Evolutionary conservation across 306 rosid species (phyloP).

Genomic region (Heteromeles arbutifolia): DNA sequence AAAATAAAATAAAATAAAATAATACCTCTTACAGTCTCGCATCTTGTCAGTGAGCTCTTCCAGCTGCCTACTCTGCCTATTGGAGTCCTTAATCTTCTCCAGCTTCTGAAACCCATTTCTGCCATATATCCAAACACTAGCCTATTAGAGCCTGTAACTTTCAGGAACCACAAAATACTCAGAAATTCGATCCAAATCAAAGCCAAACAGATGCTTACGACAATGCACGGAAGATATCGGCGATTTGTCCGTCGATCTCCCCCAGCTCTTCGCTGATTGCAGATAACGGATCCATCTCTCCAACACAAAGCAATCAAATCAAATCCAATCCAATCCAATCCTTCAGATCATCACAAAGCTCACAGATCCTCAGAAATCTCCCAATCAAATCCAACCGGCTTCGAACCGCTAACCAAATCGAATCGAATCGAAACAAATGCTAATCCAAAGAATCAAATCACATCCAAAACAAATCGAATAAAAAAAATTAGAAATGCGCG

Average conservation of each 20-base stretch:
- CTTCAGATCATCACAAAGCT: not conserved
- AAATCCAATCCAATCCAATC: too few species aligned
- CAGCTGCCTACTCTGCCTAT: slow-evolving; percentile 75
- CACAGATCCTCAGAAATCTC: not conserved
- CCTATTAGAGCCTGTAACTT: not conserved
- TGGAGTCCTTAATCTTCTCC: slow-evolving; percentile 92
- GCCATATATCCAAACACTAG: slow-evolving; percentile 10
- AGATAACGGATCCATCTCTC: slow-evolving; percentile 66
- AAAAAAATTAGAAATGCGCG: not conserved
- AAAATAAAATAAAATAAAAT: not conserved
- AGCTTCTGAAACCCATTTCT: slow-evolving; percentile 96
- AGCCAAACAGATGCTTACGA: slow-evolving; percentile 36
- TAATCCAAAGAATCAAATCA: not conserved
- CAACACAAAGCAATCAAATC: not conserved
- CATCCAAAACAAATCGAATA: not conserved
- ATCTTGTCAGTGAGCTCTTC: slow-evolving; percentile 87
- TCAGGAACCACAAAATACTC: not conserved
- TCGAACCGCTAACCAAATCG: not conserved
- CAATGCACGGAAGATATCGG: slow-evolving; percentile 72
- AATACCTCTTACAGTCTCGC: slow-evolving; percentile 89
- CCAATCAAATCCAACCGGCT: not conserved
- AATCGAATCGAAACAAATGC: not conserved
- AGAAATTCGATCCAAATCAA: not conserved
- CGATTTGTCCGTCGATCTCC: slow-evolving; percentile 78
- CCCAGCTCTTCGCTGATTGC: slow-evolving; percentile 84